Percentiles rank a stretch among this genome's conserved stretches.
Conservation (phyloP, 140 eudicot genomes). For the Senecio squalidus region DNA sequence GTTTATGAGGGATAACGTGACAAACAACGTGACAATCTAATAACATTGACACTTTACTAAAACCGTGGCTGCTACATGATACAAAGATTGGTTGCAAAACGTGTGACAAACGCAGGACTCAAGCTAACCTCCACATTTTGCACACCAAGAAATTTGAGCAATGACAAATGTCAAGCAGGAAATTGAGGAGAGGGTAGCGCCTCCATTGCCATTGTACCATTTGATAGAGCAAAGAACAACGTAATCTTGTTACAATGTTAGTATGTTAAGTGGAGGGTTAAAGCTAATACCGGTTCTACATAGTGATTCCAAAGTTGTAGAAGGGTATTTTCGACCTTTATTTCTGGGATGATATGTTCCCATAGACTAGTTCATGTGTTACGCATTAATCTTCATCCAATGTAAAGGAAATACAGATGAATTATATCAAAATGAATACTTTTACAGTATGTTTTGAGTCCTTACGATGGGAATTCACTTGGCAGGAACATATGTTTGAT, state of each 20-base stretch:
- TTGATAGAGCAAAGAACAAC: conserved; percentile 22
- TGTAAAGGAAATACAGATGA: too few relatives aligned
- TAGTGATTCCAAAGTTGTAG: conserved; percentile 1
- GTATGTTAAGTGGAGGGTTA: conserved; percentile 2
- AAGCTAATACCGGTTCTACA: conserved; percentile 16
- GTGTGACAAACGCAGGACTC: not conserved
- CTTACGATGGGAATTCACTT: too few relatives aligned
- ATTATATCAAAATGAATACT: too few relatives aligned
- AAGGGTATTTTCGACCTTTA: conserved; percentile 8
- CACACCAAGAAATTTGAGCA: not conserved
- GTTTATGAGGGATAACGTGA: too few relatives aligned
- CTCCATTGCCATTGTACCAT: conserved; percentile 15
- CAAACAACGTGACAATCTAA: conserved; percentile 6
- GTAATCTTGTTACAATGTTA: conserved; percentile 5
- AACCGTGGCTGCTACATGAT: not conserved
- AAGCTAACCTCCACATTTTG: not conserved
- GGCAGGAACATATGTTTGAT: too few relatives aligned
- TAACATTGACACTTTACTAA: conserved; percentile 3
- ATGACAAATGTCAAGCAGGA: conserved; percentile 19
- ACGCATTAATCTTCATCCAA: too few relatives aligned
- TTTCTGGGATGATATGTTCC: not conserved
- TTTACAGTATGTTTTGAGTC: too few relatives aligned
- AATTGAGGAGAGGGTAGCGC: conserved; percentile 16
- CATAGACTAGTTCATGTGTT: conserved; percentile 7
- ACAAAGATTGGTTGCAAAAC: not conserved